Evolutionary conservation across 352 stramenopile genomes (phyloP), one percentile per base, ranked within the genome.

Genomic region (Globisporangium cederbergense): DNA sequence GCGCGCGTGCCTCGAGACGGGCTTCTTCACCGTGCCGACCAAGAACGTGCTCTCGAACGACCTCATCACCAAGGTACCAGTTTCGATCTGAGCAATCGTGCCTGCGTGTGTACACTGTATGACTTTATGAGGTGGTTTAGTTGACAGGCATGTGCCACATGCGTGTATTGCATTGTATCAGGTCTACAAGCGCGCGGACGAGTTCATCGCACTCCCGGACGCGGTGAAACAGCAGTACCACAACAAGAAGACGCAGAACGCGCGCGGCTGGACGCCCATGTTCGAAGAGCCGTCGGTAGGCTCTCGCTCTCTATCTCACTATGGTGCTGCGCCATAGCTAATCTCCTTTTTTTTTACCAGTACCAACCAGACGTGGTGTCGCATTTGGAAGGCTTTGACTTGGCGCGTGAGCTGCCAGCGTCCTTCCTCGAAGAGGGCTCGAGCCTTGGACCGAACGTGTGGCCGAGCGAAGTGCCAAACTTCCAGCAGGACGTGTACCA

Each of bases 11-110:
- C 28, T 87, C 13, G 66, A 78, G 8, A 82, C 79, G 7, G 85
- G 85, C 16, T 93, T 93, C 71, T 93, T 93, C 73, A 90, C 82
- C 16, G 78, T 93, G 45, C 85, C 85, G n/a, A 84, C 77, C 3
- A 72, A 79, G 51, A 76, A 68, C 22, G 77, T 93, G 42, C 62
- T 93, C 18, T 60, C 81, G 5, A 70, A 64, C 22, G 58, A 75
- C n/a, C 70, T 91, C 34, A 73, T 93, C 43, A 42, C 67, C 59
- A 78, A 77, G 70, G 77, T 86, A 36, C 36, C 36, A 42, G 36
- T 16, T 9, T 18, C 45, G 43, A 22, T 7, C 14, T 25, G 50
- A 22, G 4, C 20, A 25, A 3, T 18, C 18, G 25, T 6, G 7
- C 11, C n/a, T 16, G 25, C 3, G 16, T 1, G 7, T 56, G 28